These are phyloP conservation scores for Fusarium denticulatum DNA, from an alignment of 2,329 filamentous ascomycete genomes.

Conservation along the genomic window DNA sequence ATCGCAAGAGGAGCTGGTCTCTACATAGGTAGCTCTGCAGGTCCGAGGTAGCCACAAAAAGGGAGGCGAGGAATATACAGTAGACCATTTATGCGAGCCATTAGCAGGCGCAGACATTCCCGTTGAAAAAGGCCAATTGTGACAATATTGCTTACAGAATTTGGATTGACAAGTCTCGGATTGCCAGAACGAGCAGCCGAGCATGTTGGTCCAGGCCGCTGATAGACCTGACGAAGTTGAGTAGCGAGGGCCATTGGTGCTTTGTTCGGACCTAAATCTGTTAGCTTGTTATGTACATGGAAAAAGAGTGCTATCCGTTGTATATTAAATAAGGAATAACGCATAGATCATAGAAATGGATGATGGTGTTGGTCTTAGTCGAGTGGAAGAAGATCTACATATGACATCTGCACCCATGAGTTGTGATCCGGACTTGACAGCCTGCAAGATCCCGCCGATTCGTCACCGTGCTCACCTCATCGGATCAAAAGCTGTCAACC, in stretches of 20 bases:
- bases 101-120: constrained; percentile 1
- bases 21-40: constrained; percentile 17
- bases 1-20: constrained; percentile 23
- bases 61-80: constrained; percentile 5
- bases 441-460: constrained; percentile 10
- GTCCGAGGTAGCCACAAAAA: constrained; percentile 28
- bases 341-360: neutral
- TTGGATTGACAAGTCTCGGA: constrained; percentile 7
- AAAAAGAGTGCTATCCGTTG: neutral
- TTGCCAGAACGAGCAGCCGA: neutral
- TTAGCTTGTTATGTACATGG: neutral
- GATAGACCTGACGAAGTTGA: constrained; percentile 13
- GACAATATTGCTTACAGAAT: neutral
- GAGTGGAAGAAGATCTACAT: neutral
- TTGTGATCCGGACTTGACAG: neutral
- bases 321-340: neutral
- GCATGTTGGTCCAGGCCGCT: constrained; percentile 2
- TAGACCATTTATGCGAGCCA: constrained; percentile 33
- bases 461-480: constrained; percentile 13
- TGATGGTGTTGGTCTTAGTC: neutral
- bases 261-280: neutral
- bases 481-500: constrained; percentile 14
- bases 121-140: neutral
- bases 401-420: neutral
- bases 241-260: neutral